Conservation (phyloP, 345 rosid species). For the Euphorbia tirucalli region DNA sequence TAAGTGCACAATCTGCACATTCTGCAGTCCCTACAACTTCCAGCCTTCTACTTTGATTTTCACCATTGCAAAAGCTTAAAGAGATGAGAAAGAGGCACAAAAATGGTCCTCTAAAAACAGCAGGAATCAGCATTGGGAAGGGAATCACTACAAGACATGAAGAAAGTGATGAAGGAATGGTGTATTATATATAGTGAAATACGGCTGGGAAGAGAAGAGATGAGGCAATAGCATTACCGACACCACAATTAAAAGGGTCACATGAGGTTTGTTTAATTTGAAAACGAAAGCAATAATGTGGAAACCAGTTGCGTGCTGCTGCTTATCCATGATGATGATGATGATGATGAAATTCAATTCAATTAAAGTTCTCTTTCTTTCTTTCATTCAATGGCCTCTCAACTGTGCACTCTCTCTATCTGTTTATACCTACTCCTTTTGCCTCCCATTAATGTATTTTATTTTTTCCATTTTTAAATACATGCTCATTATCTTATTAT, state of each 20-base stretch:
- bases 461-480: not conserved
- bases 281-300: slow-evolving; percentile 21
- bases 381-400: slow-evolving; percentile 14
- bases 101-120: slow-evolving; percentile 35
- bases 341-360: too few species aligned
- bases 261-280: slow-evolving; percentile 24
- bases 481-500: too few species aligned
- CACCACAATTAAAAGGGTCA: slow-evolving; percentile 34
- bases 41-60: slow-evolving; percentile 15
- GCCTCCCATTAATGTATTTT: slow-evolving; percentile 20
- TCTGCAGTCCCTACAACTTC: slow-evolving; percentile 69
- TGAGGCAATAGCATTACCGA: too few species aligned
- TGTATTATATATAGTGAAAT: slow-evolving; percentile 11
- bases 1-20: slow-evolving; percentile 53
- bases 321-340: too few species aligned
- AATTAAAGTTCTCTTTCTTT: too few species aligned
- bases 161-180: not conserved
- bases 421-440: slow-evolving; percentile 26
- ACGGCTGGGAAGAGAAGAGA: not conserved
- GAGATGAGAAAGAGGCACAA: slow-evolving; percentile 42
- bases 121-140: slow-evolving; percentile 54
- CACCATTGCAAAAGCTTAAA: slow-evolving; percentile 39
- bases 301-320: slow-evolving; percentile 2
- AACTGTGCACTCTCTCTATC: slow-evolving; percentile 24
- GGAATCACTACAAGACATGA: slow-evolving; percentile 11